Conservation (phyloP, 331 rosid genomes). For the Dryas integrifolia region DNA sequence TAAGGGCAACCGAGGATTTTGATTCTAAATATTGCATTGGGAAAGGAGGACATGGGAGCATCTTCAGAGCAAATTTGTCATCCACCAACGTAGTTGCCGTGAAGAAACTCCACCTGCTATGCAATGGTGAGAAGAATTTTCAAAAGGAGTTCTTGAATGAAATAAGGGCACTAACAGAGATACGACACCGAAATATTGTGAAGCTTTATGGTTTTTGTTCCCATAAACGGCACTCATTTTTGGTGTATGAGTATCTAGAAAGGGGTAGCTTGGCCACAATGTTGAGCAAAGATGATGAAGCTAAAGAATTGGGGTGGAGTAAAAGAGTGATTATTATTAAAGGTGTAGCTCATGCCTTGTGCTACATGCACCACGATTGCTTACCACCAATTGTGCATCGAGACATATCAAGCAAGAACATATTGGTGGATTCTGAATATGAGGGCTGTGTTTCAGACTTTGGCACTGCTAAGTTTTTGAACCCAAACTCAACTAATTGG, state of each 20-base stretch:
- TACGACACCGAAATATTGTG: constrained; percentile 27
- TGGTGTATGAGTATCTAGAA: constrained; percentile 33
- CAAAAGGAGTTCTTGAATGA: constrained; percentile 17
- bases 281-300: constrained; percentile 21
- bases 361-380: constrained; percentile 37
- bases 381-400: constrained; percentile 37
- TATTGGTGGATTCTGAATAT: constrained; percentile 32
- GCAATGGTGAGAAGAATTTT: constrained; percentile 12
- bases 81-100: constrained; percentile 22
- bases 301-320: constrained; percentile 31
- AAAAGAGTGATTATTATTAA: constrained; percentile 36
- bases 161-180: constrained; percentile 15
- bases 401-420: constrained; percentile 42
- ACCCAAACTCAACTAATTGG: constrained; percentile 33
- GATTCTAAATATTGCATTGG: constrained; percentile 26
- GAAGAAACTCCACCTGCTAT: constrained; percentile 33
- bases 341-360: constrained; percentile 44
- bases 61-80: constrained; percentile 32
- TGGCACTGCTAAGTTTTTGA: constrained; percentile 34
- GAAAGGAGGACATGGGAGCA: constrained; percentile 36
- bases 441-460: constrained; percentile 40
- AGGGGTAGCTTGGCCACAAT: constrained; percentile 33
- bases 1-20: constrained; percentile 28
- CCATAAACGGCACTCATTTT: constrained; percentile 15
- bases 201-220: constrained; percentile 35